These are phyloP conservation scores for Xanthoparmelia taractica DNA, from an alignment of 495 filamentous ascomycete species.

Conservation along the genomic window DNA sequence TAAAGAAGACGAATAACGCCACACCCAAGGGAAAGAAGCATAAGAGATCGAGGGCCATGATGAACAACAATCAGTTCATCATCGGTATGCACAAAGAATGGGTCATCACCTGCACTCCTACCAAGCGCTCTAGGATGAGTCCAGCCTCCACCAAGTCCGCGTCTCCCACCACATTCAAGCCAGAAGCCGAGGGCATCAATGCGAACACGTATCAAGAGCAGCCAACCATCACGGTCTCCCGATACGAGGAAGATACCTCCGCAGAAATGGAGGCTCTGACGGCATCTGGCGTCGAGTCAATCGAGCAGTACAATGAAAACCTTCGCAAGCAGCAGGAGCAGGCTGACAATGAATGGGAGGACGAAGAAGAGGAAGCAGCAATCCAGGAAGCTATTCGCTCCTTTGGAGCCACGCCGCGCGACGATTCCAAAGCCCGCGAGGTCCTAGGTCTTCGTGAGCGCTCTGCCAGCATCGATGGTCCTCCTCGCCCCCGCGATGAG, in stretches of 20 bases:
- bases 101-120: constrained; percentile 5
- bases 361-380: constrained; percentile 9
- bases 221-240: constrained; percentile 1
- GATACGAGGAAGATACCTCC: neutral
- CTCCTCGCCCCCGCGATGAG: constrained; percentile 6
- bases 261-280: neutral
- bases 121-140: neutral
- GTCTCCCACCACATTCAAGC: neutral
- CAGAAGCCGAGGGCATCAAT: neutral
- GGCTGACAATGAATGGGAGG: neutral
- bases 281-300: neutral
- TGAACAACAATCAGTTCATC: constrained; percentile 1
- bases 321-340: constrained; percentile 10
- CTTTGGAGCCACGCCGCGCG: neutral
- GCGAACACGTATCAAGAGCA: neutral
- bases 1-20: neutral
- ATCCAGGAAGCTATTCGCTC: constrained; percentile 1
- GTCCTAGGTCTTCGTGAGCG: constrained; percentile 2
- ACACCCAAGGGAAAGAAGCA: neutral
- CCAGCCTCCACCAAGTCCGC: neutral
- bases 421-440: constrained; percentile 9
- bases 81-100: constrained; percentile 4
- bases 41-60: neutral
- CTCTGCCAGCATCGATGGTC: neutral
- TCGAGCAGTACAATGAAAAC: neutral